Conservation (phyloP, 192 early-diverging fungal species). For the Geranomyces variabilis region DNA sequence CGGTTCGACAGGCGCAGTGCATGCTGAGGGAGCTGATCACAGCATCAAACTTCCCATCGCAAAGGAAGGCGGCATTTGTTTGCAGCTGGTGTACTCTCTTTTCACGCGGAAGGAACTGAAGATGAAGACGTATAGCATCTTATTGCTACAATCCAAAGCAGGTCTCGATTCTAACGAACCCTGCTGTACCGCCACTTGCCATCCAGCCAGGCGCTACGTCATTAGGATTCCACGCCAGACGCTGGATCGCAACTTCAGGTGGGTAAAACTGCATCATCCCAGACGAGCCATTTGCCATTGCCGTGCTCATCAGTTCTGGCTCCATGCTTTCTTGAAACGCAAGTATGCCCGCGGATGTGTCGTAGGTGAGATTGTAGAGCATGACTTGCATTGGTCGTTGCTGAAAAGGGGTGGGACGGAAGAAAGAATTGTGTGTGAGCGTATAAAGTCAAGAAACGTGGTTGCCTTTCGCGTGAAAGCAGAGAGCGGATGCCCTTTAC, state of each 20-base stretch:
- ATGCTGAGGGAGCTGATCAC: too few species aligned
- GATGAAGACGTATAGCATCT: too few species aligned
- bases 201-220: constrained; percentile 24
- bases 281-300: constrained; percentile 19
- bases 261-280: constrained; percentile 32
- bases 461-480: too few species aligned
- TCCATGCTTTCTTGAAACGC: constrained; percentile 28
- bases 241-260: constrained; percentile 46
- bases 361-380: constrained; percentile 39
- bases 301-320: background rate
- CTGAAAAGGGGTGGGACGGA: background rate
- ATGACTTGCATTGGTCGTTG: constrained; percentile 27
- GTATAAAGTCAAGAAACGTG: too few species aligned
- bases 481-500: background rate
- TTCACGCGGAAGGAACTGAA: too few species aligned
- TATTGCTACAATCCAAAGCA: constrained; percentile 8
- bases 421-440: too few species aligned
- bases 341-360: constrained; percentile 19
- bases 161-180: constrained; percentile 38
- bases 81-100: too few species aligned
- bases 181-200: constrained; percentile 29
- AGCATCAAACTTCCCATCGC: too few species aligned
- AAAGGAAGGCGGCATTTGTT: too few species aligned
- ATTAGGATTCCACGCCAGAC: constrained; percentile 42
- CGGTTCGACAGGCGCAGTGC: too few species aligned